Base-by-base conservation (phyloP, 257 asterid species). In the Ajuga chamaepitys region DNA sequence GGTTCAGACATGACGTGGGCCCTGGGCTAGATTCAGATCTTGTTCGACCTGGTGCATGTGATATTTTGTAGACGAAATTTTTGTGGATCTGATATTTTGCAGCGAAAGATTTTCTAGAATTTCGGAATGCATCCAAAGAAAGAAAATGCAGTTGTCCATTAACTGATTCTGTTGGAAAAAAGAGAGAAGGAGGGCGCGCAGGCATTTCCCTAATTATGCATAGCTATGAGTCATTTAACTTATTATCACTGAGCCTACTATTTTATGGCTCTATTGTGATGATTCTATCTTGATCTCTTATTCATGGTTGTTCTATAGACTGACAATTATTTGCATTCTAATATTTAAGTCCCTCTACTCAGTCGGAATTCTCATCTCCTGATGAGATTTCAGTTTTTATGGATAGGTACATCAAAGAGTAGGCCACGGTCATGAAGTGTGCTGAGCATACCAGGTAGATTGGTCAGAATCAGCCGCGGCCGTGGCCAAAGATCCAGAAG, bases 331-430 rank as follows among this genome's bases (percentile, higher is more conserved):
- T 3, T 60, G 12, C 40, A 37, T 35, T 64, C 55, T 17, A 62
- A 26, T 12, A 18, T 28, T 47, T 10, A 25, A 46, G 58, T 68
- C 64, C 62, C 70, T 67, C 18, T 54, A 46, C 55, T 65, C 16
- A 41, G 53, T 57, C 58, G 2, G 44, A 54, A 47, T 58, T 71
- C 54, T 72, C 81, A 70, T 76, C 75, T 83, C 78, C 78, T 70
- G 48, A 67, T 70, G 83, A 86, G 91, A 83, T 77, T 76, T 64
- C 66, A 69, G 75, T 68, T 88, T 86, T 70, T 70, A 76, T 79
- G 87, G 74, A 73, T 82, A 82, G 95, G 93, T 83, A 72, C 88
- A 75, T 68, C 48, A 83, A 77, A 71, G 82, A 70, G 80, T 72
- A 65, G 88, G 76, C 71, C 68, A 66, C 70, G 37, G 44, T 80